A percentile compares a stretch with the other conserved stretches of the same genome.
Conservation (phyloP, 1,139 yeast species). For the Saccharomycopsis crataegensis region DNA sequence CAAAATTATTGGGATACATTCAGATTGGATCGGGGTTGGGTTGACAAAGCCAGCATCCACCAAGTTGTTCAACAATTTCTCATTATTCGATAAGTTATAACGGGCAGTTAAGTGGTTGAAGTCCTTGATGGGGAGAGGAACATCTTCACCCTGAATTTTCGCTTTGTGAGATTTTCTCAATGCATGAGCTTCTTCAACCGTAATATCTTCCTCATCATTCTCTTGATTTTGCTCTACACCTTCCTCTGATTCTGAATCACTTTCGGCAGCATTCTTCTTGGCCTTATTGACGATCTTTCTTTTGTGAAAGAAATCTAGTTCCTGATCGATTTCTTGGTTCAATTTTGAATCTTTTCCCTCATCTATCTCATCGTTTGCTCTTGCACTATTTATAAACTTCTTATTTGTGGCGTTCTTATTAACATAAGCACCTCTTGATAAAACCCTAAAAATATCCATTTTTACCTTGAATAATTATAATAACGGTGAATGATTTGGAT, state of each 20-base stretch:
- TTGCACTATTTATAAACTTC: constrained; percentile 21
- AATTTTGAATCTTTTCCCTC: constrained; percentile 33
- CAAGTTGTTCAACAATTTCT: constrained; percentile 56
- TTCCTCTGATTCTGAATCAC: constrained; percentile 17
- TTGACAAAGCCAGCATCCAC: constrained; percentile 63
- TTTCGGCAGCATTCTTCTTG: constrained; percentile 21
- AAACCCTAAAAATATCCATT: constrained; percentile 87
- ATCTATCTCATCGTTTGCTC: constrained; percentile 20
- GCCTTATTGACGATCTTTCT: constrained; percentile 23
- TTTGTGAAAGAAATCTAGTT: constrained; percentile 66
- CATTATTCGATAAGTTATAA: constrained; percentile 47
- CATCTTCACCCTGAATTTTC: constrained; percentile 63
- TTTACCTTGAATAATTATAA: too few species aligned
- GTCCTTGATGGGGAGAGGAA: constrained; percentile 84
- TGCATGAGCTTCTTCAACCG: constrained; percentile 46
- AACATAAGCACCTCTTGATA: constrained; percentile 78
- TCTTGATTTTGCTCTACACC: constrained; percentile 11
- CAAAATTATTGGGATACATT: constrained; percentile 69
- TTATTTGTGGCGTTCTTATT: constrained; percentile 31
- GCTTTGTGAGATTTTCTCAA: constrained; percentile 51
- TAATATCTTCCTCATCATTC: constrained; percentile 26
- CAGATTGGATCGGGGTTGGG: constrained; percentile 87
- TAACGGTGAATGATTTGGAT: too few species aligned
- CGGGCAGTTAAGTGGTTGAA: constrained; percentile 71
- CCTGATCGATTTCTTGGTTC: constrained; percentile 46